Evolutionary conservation across 208 protist species (phyloP).

Genomic region (Angomonas deanei): DNA sequence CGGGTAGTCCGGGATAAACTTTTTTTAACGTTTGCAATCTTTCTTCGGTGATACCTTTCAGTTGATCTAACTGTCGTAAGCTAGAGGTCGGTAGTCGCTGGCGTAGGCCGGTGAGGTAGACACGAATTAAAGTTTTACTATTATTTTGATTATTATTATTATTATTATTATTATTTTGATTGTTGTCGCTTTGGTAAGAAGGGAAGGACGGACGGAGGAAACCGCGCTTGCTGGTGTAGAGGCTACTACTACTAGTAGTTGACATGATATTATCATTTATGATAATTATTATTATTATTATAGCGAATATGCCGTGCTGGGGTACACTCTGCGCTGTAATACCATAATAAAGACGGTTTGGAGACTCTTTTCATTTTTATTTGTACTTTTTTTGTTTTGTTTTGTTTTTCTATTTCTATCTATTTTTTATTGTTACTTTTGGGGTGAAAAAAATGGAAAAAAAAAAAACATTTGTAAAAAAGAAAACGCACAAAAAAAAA

Average conservation of each 20-base stretch:
- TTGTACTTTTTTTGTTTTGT: background rate
- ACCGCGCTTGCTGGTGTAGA: background rate
- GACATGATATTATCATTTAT: background rate
- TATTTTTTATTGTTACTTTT: background rate
- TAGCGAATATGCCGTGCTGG: background rate
- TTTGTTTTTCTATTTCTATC: background rate
- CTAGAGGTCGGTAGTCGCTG: conserved; percentile 47
- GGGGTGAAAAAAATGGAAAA: background rate
- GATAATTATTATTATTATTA: background rate
- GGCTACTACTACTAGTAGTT: background rate
- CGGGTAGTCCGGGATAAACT: conserved; percentile 29
- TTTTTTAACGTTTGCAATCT: conserved; percentile 27
- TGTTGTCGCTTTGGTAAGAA: background rate
- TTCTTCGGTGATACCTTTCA: conserved; percentile 29
- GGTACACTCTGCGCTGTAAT: no score
- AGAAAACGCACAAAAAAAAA: conserved; percentile 4
- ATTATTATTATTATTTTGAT: conserved; percentile 3
- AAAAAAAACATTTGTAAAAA: conserved; percentile 2
- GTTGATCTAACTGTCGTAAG: conserved; percentile 44
- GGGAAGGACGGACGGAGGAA: background rate
- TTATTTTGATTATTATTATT: conserved; percentile 12
- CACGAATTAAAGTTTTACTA: conserved; percentile 44
- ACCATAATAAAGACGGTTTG: no score
- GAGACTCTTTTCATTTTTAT: background rate
- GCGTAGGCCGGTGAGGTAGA: conserved; percentile 59